Evolutionary conservation across 2,329 filamentous ascomycete genomes (phyloP).

Genomic region (Epicoccum nigrum): DNA sequence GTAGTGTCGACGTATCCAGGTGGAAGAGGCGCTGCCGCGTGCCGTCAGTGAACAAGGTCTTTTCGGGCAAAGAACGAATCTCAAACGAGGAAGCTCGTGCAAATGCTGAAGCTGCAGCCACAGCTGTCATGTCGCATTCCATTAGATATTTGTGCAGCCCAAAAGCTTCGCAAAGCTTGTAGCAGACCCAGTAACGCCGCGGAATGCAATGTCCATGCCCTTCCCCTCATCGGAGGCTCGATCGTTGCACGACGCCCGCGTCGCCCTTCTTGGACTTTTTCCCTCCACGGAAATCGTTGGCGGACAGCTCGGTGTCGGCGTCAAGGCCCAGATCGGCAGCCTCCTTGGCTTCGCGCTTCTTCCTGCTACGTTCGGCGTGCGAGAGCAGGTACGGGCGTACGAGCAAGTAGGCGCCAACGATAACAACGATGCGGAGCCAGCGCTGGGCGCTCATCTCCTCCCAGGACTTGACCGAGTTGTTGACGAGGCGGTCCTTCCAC

Average conservation of each 20-base stretch:
- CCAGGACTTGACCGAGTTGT: conserved; percentile 53
- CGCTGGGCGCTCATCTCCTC: conserved; percentile 52
- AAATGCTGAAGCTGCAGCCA: conserved; percentile 2
- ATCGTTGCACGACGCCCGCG: conserved; percentile 78
- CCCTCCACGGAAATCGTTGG: conserved; percentile 44
- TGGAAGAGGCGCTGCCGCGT: neutral
- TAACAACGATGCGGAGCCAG: conserved; percentile 71
- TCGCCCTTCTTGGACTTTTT: conserved; percentile 53
- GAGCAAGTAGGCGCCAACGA: conserved; percentile 75
- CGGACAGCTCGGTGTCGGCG: conserved; percentile 35
- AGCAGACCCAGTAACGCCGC: conserved; percentile 18
- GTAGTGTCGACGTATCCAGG: neutral
- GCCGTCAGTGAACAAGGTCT: neutral
- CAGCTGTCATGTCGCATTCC: conserved; percentile 20
- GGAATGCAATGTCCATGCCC: conserved; percentile 14
- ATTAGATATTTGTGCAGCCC: conserved; percentile 21
- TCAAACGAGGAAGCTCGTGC: conserved; percentile 8
- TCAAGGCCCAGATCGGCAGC: conserved; percentile 49
- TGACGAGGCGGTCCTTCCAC: conserved; percentile 46
- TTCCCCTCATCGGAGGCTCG: conserved; percentile 43
- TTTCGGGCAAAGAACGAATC: conserved; percentile 9
- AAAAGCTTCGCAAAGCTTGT: conserved; percentile 32
- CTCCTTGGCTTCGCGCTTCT: conserved; percentile 65
- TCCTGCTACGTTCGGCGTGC: conserved; percentile 66
- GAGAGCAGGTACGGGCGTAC: conserved; percentile 74